Base-by-base conservation (phyloP, 2,329 filamentous ascomycete genomes). In the Pyrenochaeta sp. region DNA sequence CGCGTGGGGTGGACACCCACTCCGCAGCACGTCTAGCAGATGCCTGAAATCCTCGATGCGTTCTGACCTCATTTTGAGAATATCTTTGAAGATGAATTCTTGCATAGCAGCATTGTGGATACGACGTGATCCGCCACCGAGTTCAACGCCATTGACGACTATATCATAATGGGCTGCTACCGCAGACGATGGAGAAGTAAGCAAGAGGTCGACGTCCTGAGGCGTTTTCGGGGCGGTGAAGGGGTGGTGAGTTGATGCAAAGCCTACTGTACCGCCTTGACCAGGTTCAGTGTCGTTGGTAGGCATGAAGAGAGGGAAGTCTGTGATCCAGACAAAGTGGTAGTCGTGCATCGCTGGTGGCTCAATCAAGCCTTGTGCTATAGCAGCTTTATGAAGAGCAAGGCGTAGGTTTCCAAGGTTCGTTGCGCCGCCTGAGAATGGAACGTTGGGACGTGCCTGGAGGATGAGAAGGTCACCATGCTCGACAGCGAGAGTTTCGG, bases 81-180 rank as follows among this genome's bases (percentile, higher is more conserved):
- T 87, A 56, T 96, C 86, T 14, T 88, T 84, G 81, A 99, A 87
- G 56, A 99, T 83, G 61, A 90, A 91, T 61, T 92, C 88, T 71
- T 99, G 95, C 64, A 97, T 83, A 0, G 85, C 82, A 0, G 91
- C 88, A 37, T 90, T 84, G 76, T 99, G 95, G 51, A 98, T 97
- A 83, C 95, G 91, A 12, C 92, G 86, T 73, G 91, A 96, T 30
- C 95, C 96, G 10, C 95, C 95, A 21, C 95, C 95, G 1, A 99
- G 84, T 76, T 99, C 95, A 4, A 97, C 87, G 3, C 95, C 95
- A 72, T 99, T 99, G 65, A 98, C 85, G 0, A 99, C 94, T 12
- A 99, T 86, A 67, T 99, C 95, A 77, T 97, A 99, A 72, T 97
- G 93, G 66, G 96, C 94, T 3, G 90, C 96, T 63, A 84, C 85